Conservation (phyloP, 2,329 filamentous ascomycete genomes). For the Aspergillus uvarum region DNA sequence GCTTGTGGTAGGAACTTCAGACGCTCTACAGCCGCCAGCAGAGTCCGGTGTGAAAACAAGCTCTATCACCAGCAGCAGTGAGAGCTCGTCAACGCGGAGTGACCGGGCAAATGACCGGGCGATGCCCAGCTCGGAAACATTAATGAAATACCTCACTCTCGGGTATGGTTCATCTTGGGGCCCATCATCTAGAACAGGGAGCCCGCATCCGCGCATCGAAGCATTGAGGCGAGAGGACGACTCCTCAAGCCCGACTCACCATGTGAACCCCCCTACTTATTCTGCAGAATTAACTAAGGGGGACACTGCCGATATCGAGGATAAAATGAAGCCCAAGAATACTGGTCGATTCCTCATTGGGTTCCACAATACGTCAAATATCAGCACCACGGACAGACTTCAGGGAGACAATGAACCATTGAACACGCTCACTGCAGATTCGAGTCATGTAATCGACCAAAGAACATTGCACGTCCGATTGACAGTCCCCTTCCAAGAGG, state of each 20-base stretch:
- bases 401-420: not conserved
- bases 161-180: conserved; percentile 52
- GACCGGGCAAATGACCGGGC: conserved; percentile 29
- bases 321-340: conserved; percentile 23
- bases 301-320: conserved; percentile 4
- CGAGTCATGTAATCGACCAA: conserved; percentile 34
- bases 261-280: not conserved
- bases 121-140: conserved; percentile 42
- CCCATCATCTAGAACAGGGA: conserved; percentile 34
- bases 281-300: not conserved
- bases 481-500: conserved; percentile 10
- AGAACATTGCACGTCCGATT: conserved; percentile 39
- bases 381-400: conserved; percentile 22
- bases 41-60: conserved; percentile 12
- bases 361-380: conserved; percentile 41
- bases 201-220: conserved; percentile 27
- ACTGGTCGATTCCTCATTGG: conserved; percentile 45
- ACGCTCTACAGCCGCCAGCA: conserved; percentile 20
- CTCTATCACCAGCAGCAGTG: conserved; percentile 18
- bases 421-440: conserved; percentile 4
- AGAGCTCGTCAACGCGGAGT: conserved; percentile 17
- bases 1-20: conserved; percentile 32
- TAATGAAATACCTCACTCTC: conserved; percentile 52
- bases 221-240: conserved; percentile 24
- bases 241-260: conserved; percentile 2